Conservation (phyloP, 176 grass and related monocot genomes). For the Otatea glauca region DNA sequence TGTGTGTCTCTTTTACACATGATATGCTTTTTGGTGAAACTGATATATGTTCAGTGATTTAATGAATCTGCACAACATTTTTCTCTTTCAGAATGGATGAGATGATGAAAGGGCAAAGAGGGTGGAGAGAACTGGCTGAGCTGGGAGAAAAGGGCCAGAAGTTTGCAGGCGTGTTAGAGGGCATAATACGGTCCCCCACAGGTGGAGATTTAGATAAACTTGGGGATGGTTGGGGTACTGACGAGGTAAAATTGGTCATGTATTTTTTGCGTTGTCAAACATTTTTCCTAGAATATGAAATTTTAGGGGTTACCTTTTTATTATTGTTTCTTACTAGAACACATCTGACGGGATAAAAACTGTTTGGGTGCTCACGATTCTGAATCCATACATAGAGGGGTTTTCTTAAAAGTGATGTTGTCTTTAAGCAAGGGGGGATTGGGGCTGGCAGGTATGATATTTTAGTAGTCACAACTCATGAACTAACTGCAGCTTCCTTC, state of each 20-base stretch:
- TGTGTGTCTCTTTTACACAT: not conserved
- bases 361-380: not conserved
- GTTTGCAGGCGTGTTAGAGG: conserved; percentile 82
- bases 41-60: conserved; percentile 14
- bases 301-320: not conserved
- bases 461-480: not conserved
- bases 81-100: conserved; percentile 86
- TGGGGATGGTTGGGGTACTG: conserved; percentile 59
- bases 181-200: conserved; percentile 81
- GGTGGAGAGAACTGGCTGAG: conserved; percentile 87
- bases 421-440: not conserved
- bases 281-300: conserved; percentile 7
- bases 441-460: not conserved
- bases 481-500: not conserved
- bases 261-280: not conserved
- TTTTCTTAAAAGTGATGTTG: conserved; percentile 15
- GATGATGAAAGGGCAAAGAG: conserved; percentile 98
- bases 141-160: conserved; percentile 88
- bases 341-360: conserved; percentile 24
- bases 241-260: conserved; percentile 56
- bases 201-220: conserved; percentile 47
- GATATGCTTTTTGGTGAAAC: conserved; percentile 9
- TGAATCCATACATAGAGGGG: not conserved
- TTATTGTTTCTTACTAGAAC: not conserved
- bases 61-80: conserved; percentile 14